phyloP scores from a whole-genome alignment of 352 stramenopile genomes.

The Pythium myriotylum region DNA sequence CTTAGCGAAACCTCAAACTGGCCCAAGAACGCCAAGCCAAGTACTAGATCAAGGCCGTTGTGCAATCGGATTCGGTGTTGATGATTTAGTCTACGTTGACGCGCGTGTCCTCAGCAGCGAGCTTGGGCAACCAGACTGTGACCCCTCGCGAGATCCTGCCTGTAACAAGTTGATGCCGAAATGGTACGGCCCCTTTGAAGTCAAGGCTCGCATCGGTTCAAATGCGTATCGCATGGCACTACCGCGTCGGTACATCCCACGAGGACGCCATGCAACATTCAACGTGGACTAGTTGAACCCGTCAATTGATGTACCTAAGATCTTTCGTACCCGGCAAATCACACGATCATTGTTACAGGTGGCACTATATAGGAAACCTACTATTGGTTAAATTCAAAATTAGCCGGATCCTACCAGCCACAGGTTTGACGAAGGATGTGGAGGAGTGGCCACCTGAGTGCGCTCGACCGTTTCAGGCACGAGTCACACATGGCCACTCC shows the following conservation, averaged over 20 bases:
- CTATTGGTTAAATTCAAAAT: no score
- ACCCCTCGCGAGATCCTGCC: conserved; percentile 1
- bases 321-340: not conserved
- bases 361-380: no score
- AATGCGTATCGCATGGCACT: conserved; percentile 7
- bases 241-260: not conserved
- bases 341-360: no score
- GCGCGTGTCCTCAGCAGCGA: conserved; percentile 9
- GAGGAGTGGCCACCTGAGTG: no score
- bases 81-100: conserved; percentile 15
- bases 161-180: conserved; percentile 5
- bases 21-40: conserved; percentile 10
- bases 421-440: no score
- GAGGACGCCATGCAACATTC: conserved; percentile 5
- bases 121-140: conserved; percentile 4
- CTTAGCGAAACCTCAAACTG: not conserved
- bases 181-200: conserved; percentile 5
- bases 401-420: no score
- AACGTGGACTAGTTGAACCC: conserved; percentile 6
- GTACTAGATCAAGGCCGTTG: conserved; percentile 13
- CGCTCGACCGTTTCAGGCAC: no score
- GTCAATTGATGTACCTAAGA: not conserved
- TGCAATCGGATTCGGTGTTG: not conserved
- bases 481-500: no score
- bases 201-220: not conserved